These are phyloP conservation scores for Fusarium sp. DNA, from an alignment of 2,329 filamentous ascomycete species.

Conservation along the genomic window DNA sequence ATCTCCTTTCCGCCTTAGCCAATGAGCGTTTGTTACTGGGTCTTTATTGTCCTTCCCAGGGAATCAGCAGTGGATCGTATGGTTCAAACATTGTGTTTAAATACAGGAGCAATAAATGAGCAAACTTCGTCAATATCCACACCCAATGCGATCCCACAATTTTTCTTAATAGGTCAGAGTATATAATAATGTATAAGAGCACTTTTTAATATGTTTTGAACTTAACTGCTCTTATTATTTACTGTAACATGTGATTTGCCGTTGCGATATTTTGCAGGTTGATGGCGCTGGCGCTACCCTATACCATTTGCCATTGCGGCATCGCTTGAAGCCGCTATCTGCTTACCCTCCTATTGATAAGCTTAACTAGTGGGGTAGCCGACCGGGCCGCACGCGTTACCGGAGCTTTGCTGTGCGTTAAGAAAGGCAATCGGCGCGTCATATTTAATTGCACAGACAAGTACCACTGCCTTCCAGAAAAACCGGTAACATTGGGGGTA, in stretches of 20 bases:
- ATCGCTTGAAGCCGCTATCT: not conserved
- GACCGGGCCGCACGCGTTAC: not conserved
- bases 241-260: accelerated
- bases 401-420: not conserved
- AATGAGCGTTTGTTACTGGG: accelerated
- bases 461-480: no score
- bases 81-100: accelerated
- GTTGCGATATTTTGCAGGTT: not conserved
- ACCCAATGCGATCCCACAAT: accelerated
- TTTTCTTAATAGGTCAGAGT: accelerated
- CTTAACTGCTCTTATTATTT: not conserved
- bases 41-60: accelerated
- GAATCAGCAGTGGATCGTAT: accelerated
- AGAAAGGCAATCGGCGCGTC: not conserved
- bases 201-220: accelerated
- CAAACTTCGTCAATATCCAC: not conserved
- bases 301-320: accelerated
- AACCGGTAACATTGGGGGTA: constrained; percentile 17
- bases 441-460: not conserved
- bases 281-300: not conserved
- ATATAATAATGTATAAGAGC: accelerated
- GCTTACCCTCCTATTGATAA: not conserved
- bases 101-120: accelerated
- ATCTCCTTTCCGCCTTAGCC: accelerated
- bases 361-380: constrained; percentile 12